These are phyloP conservation scores for Holtermannia corniformis DNA, from an alignment of 768 basidiomycete species.

Conservation along the genomic window DNA sequence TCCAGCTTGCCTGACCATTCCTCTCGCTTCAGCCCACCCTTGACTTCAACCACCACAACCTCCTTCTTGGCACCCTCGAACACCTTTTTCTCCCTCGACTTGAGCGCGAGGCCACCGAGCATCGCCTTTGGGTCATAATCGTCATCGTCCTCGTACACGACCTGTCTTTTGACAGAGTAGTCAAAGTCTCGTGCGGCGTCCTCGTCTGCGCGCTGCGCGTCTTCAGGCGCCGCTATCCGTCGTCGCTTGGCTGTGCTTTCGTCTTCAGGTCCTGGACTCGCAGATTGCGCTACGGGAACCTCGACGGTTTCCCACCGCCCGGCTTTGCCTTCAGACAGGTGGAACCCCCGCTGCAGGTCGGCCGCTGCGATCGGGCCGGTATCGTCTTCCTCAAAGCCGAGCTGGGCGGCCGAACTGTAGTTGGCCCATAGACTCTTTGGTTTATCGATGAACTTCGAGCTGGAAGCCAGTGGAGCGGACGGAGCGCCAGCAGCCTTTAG, in stretches of 20 bases:
- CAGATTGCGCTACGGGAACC: constrained; percentile 3
- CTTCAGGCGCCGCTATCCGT: constrained; percentile 45
- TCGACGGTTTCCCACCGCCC: constrained; percentile 15
- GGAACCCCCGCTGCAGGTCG: constrained; percentile 48
- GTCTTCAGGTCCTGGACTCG: constrained; percentile 1
- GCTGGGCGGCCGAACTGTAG: constrained; percentile 76
- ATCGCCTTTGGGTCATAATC: constrained; percentile 72
- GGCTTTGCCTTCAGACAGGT: constrained; percentile 12
- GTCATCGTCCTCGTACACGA: constrained; percentile 57
- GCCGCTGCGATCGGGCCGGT: constrained; percentile 58
- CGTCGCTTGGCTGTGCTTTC: constrained; percentile 45
- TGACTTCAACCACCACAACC: constrained; percentile 1
- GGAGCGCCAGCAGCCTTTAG: too few relatives aligned
- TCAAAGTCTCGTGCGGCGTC: constrained; percentile 48
- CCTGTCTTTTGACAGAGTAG: constrained; percentile 59
- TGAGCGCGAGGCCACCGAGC: constrained; percentile 51
- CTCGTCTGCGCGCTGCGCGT: constrained; percentile 22
- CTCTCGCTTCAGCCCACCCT: constrained; percentile 6
- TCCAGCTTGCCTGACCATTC: constrained; percentile 10
- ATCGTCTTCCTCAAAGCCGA: constrained; percentile 71
- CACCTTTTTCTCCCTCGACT: constrained; percentile 41
- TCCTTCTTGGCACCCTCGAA: constrained; percentile 16
- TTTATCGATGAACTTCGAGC: constrained; percentile 37
- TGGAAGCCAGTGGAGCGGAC: constrained; percentile 40
- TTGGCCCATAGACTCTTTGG: constrained; percentile 51